Percentiles rank a stretch among this genome's conserved stretches.
These are phyloP conservation scores for Skeletonema menzelii DNA, from an alignment of 108 stramenopile species.

Conservation along the genomic window DNA sequence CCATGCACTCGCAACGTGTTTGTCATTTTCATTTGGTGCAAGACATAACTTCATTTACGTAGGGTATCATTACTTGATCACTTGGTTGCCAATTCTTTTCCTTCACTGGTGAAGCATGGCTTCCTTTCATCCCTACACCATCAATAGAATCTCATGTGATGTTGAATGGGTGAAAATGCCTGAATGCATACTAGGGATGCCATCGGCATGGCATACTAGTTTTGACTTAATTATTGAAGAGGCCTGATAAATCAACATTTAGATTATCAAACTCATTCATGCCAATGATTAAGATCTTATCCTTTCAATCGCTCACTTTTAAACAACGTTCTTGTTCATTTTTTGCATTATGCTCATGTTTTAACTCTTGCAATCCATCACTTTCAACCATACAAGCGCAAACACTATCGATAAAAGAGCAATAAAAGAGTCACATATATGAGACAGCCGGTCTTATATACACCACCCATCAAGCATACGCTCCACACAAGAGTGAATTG, in stretches of 20 bases:
- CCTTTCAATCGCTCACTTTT: neutral
- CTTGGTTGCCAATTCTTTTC: too few relatives aligned
- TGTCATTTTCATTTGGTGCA: too few relatives aligned
- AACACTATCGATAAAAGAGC: too few relatives aligned
- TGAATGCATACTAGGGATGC: neutral
- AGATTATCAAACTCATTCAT: neutral
- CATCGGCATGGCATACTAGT: neutral
- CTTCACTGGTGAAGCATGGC: too few relatives aligned
- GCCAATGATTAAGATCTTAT: neutral
- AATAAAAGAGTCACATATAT: neutral
- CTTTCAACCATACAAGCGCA: neutral
- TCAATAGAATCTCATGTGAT: too few relatives aligned
- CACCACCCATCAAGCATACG: neutral
- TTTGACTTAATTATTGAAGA: neutral
- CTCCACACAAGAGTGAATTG: neutral
- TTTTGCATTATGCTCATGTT: neutral
- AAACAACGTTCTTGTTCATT: neutral
- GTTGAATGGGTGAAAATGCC: neutral
- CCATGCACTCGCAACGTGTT: too few relatives aligned
- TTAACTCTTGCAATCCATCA: neutral
- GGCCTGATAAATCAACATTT: neutral
- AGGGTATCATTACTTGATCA: too few relatives aligned
- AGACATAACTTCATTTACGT: too few relatives aligned
- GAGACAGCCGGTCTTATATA: too few relatives aligned
- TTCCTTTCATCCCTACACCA: too few relatives aligned